A percentile compares a stretch with the other conserved stretches of the same genome.
Evolutionary conservation across 805 yeast species (phyloP).

Genomic region (Hanseniaspora occidentalis): DNA sequence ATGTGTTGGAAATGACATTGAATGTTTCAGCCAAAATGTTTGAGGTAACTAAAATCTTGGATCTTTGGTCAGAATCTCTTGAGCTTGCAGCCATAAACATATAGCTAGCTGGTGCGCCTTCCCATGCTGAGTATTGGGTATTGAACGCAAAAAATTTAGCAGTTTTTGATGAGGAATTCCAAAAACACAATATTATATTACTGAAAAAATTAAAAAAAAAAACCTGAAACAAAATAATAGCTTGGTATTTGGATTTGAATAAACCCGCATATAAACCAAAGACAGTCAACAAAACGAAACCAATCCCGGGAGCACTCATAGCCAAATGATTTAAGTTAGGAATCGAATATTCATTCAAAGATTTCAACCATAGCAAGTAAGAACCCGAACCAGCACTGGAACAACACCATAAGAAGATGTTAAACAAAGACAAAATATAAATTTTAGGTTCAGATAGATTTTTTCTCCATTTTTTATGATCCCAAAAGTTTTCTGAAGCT

Average conservation of each 20-base stretch:
- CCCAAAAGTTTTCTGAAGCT: slow-evolving; percentile 25
- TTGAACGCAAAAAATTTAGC: slow-evolving; percentile 53
- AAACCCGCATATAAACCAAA: slow-evolving; percentile 34
- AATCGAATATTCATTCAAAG: slow-evolving; percentile 26
- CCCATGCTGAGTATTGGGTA: slow-evolving; percentile 45
- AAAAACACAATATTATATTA: slow-evolving; percentile 38
- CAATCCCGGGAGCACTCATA: slow-evolving; percentile 44
- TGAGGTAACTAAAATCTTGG: slow-evolving; percentile 39
- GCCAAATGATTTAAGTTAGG: slow-evolving; percentile 36
- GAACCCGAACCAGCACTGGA: slow-evolving; percentile 40
- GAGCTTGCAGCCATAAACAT: slow-evolving; percentile 49
- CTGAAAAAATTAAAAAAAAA: slow-evolving; percentile 40
- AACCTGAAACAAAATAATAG: slow-evolving; percentile 40
- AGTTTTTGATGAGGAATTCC: slow-evolving; percentile 36
- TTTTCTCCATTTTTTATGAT: slow-evolving; percentile 36
- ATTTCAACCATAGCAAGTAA: slow-evolving; percentile 39
- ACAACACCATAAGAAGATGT: slow-evolving; percentile 46
- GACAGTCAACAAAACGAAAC: slow-evolving; percentile 27
- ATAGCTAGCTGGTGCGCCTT: slow-evolving; percentile 47
- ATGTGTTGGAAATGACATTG: slow-evolving; percentile 39
- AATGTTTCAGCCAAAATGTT: slow-evolving; percentile 41
- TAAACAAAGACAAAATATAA: slow-evolving; percentile 39
- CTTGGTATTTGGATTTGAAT: slow-evolving; percentile 40
- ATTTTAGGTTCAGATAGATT: slow-evolving; percentile 46
- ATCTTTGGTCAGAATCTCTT: slow-evolving; percentile 40